Base-by-base conservation (phyloP, 306 rosid species). In the Malus sieversii region DNA sequence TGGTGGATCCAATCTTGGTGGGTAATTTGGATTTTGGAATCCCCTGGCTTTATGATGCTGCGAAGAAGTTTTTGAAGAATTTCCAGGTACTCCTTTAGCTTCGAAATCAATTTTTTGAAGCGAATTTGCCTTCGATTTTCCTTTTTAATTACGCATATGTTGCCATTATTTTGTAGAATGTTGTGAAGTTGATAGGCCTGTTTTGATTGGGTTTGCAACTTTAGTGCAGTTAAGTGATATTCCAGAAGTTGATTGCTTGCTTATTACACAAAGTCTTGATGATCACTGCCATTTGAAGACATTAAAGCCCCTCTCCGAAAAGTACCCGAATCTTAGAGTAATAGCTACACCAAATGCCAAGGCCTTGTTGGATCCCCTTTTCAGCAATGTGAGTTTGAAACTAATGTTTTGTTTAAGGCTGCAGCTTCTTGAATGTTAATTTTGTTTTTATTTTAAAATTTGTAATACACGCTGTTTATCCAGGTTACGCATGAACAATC, bases 221-320 rank as follows among this genome's bases (percentile, higher is more conserved):
- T 77, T 85, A 77, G 79, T 87, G 92, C 96, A 95, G 97, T 87
- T 95, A 69, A 82, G 74, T 79, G 97, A 95, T 84, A 91, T 92
- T 87, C 98, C 97, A 15, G 93, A 90, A 78, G 84, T 95, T 10
- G 91, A 87, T 86, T 90, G 90, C 80, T 23, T 92, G 35, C 87
- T 95, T 55, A 92, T 92, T 65, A 95, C 98, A 13, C 97, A 92
- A 89, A 95, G 96, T 83, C 93, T 92, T 64, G 98, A 95, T 84
- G 96, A 95, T 83, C 98, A 92, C 84, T 95, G 96, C 84, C 98
- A 95, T 86, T 84, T 95, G 93, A 92, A 90, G 84, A 95, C 93
- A 66, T 78, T 95, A 68, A 89, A 74, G 71, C 95, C 93, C 4
- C 91, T 95, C 70, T 90, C 96, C 30, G 76, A 80, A 68, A 92